Evolutionary conservation across 1,139 yeast genomes (phyloP), one percentile per base, ranked within the genome.

Genomic region (Sugiyamaella neomexicana): DNA sequence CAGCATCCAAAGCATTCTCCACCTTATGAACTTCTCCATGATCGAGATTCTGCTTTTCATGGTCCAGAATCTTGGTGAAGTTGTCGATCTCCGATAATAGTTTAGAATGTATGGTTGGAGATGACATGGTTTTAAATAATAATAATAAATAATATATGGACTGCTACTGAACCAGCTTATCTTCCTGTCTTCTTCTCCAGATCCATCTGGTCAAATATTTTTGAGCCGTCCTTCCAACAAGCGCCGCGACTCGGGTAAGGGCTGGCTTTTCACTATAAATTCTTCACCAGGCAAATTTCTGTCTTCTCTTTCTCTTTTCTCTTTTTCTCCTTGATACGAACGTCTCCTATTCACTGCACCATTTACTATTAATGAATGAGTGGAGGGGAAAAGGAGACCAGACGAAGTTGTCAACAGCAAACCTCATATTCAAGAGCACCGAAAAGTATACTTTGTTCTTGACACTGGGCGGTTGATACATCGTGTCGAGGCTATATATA

Each of bases 1-100:
- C 65, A 62, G 88, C 95, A 13, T 71, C 74, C 20, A 80, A 64
- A 5, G 60, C 58, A 15, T 48, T 46, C 6, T 61, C 64, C 5
- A 61, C 51, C 16, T 60, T 44, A 13, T 47, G 53, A 20, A 31
- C 27, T 32, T 16, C 43, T 12, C 31, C 20, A n/a, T 36, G 40
- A 15, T 34, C 13, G n/a, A 45, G 20, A 13, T 45, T 34, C 34
- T 13, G 34, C 16, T 29, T 36, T 15, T 45, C 49, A 20, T 45
- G 41, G 25, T 45, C 49, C 20, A 45, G 16, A 23, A 45, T 32
- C 27, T 45, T 32, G 3, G 13, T 9, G 34, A 45, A 20, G 15
- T 36, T 45, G 13, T 23, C 10, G 10, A 45, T 45, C n/a, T 45
- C 42, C 31, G 42, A 12, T n/a, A 45, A 25, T n/a, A 45, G 32